Percentiles rank a stretch among this genome's conserved stretches.
These are phyloP conservation scores for Boeremia exigua DNA, from an alignment of 2,329 filamentous ascomycete species.

Conservation along the genomic window DNA sequence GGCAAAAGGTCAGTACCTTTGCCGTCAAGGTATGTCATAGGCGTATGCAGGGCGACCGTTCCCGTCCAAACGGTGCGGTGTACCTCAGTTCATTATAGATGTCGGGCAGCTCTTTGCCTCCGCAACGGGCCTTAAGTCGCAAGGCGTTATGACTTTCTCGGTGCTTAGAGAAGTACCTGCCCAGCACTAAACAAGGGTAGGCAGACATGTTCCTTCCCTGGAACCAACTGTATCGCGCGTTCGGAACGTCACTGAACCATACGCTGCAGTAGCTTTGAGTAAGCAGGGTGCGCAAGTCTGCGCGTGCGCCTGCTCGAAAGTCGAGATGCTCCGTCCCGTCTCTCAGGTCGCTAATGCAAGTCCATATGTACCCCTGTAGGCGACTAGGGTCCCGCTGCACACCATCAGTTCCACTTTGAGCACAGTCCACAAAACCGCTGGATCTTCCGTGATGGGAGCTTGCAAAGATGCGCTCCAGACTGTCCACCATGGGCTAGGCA, in stretches of 20 bases:
- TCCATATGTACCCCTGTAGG: slow-evolving; percentile 29
- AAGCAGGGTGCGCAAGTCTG: slow-evolving; percentile 31
- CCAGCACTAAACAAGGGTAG: slow-evolving; percentile 43
- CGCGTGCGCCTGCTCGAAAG: slow-evolving; percentile 29
- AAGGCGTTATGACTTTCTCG: slow-evolving; percentile 41
- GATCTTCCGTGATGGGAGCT: slow-evolving; percentile 44
- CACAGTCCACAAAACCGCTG: slow-evolving; percentile 44
- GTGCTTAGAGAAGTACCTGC: slow-evolving; percentile 43
- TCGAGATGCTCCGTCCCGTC: slow-evolving; percentile 32
- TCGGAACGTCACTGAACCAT: slow-evolving; percentile 42
- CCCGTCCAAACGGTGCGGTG: slow-evolving; percentile 37
- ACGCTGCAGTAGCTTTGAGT: slow-evolving; percentile 46
- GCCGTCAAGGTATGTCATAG: slow-evolving; percentile 37
- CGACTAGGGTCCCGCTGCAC: slow-evolving; percentile 30
- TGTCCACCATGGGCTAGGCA: slow-evolving; percentile 42
- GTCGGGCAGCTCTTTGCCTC: slow-evolving; percentile 40
- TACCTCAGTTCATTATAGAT: slow-evolving; percentile 47
- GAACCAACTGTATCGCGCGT: slow-evolving; percentile 45
- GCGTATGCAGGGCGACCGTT: slow-evolving; percentile 41
- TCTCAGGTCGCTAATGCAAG: slow-evolving; percentile 36
- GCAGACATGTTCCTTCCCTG: slow-evolving; percentile 38
- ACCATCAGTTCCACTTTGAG: slow-evolving; percentile 46
- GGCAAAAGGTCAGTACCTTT: slow-evolving; percentile 37
- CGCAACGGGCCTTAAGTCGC: slow-evolving; percentile 37
- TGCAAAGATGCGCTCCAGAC: slow-evolving; percentile 42